phyloP scores from a whole-genome alignment of 257 asterid species.

The Leonotis leonurus region DNA sequence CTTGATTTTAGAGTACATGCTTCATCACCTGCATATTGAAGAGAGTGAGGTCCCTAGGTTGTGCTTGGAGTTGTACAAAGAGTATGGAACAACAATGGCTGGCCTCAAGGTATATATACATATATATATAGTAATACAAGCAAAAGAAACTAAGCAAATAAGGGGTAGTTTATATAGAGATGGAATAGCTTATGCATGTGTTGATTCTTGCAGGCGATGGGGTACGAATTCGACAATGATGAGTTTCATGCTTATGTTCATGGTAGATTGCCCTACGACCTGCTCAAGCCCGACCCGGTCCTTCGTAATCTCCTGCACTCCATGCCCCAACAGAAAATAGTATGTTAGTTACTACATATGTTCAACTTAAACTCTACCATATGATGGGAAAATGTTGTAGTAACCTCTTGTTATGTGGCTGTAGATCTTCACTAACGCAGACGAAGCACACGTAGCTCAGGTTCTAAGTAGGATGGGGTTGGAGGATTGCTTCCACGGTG shows the following conservation, averaged over 20 bases:
- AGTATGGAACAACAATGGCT: constrained; percentile 92
- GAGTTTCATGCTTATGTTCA: constrained; percentile 79
- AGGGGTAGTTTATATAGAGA: not conserved
- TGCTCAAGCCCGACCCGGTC: constrained; percentile 62
- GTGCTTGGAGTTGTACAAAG: constrained; percentile 78
- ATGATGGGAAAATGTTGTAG: not conserved
- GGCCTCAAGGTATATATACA: constrained; percentile 58
- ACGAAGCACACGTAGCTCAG: constrained; percentile 57
- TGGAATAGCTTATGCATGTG: not conserved
- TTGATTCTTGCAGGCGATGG: constrained; percentile 43
- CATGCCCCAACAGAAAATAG: constrained; percentile 76
- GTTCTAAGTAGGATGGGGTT: constrained; percentile 59
- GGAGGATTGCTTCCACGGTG: constrained; percentile 84
- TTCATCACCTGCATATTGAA: constrained; percentile 53
- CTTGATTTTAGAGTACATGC: constrained; percentile 57
- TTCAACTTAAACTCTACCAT: not conserved
- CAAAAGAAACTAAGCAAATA: not conserved
- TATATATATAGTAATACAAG: no score
- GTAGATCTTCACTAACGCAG: constrained; percentile 87
- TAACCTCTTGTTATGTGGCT: constrained; percentile 15
- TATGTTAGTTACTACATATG: constrained; percentile 33
- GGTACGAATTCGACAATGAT: constrained; percentile 70
- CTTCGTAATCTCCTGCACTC: constrained; percentile 68
- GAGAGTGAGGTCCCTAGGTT: constrained; percentile 61
- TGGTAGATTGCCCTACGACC: constrained; percentile 75